Evolutionary conservation across 495 filamentous ascomycete species (phyloP), one percentile per base, ranked within the genome.

Genomic region (Lasiosphaeria hispida): DNA sequence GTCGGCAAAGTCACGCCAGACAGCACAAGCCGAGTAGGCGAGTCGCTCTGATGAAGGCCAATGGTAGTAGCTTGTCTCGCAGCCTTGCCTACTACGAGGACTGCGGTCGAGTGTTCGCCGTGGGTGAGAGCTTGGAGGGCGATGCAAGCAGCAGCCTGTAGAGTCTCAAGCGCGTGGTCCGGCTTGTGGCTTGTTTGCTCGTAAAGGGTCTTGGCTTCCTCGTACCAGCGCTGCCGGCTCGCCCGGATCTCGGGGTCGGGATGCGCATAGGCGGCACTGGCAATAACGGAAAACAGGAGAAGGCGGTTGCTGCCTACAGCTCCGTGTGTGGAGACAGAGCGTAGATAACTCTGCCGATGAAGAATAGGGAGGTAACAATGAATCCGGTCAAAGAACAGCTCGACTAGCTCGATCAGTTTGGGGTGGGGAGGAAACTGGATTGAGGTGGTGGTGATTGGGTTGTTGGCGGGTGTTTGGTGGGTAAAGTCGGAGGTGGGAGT

Each of bases 351-450:
- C 38, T 35, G 52, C 10, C 40, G 52, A 38, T 54, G 52, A 18
- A 54, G 43, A 4, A 54, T 19, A 13, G 52, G 52, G 10, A 44
- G 30, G 38, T 30, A 54, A 11, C 52, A 54, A 7, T 54, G 52
- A 13, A 54, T 30, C 7, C 40, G 52, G 11, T 54, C 52, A n/a
- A 54, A 54, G n/a, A 54, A 54, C 4, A 54, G 18, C 4, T 54
- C 52, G n/a, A 54, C 23, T 0, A 54, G 39, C 13, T 54, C 52
- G 17, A 44, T 2, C 10, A 33, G 10, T 10, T 43, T 34, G 18
- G 30, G 4, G 5, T 38, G 7, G 7, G 35, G 35, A 38, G 36
- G 37, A 23, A 38, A 13, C 10, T 18, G 37, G 9, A 39, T 37
- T 6, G 35, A n/a, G 0, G 15, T 7, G 17, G 15, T 18, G 49